Base-by-base conservation (phyloP, 1,139 yeast genomes). In the Debaryomyces sp. region DNA sequence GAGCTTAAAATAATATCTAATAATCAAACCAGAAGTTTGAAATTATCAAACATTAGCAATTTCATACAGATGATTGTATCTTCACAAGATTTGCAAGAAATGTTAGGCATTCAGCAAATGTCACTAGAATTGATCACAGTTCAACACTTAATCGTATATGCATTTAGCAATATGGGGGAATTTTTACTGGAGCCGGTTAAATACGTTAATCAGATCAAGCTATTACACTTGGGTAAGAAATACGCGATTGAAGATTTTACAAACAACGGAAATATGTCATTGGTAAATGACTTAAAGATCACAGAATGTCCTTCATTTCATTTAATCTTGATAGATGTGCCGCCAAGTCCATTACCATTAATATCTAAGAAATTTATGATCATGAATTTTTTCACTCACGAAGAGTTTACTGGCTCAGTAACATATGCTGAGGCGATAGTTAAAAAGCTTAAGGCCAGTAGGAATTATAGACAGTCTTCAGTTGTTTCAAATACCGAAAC, bases 141-240 rank as follows among this genome's bases (percentile, higher is more conserved):
- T 17, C 41, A 32, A 15, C 46, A 44, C 17, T 32, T 44, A 17
- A 36, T 44, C 12, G 17, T 44, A 22, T 44, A 37, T 38, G 29
- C 38, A n/a, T 44, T 44, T 32, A 24, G 30, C 26, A 29, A 44
- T 24, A 30, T 44, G 26, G n/a, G 32, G 8, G 38, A 17, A 17
- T 8, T 22, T 44, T 29, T 22, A 7, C 30, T 21, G 13, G 22
- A 26, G 9, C 7, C 8, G 6, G 38, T 38, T 6, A 21, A 35
- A 10, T 44, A 37, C 23, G 18, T 44, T 41, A 38, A 44, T 33
- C 46, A 44, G 32, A 23, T 44, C 4, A 37, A 38, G 38, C 38
- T 44, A 8, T 12, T 44, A 22, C 46, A 44, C 23, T 23, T 33
- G 32, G 46, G 46, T 2, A 38, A 38, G 36, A 33, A 26, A 22